Conservation (phyloP, 306 rosid species). For the Rubus idaeus region DNA sequence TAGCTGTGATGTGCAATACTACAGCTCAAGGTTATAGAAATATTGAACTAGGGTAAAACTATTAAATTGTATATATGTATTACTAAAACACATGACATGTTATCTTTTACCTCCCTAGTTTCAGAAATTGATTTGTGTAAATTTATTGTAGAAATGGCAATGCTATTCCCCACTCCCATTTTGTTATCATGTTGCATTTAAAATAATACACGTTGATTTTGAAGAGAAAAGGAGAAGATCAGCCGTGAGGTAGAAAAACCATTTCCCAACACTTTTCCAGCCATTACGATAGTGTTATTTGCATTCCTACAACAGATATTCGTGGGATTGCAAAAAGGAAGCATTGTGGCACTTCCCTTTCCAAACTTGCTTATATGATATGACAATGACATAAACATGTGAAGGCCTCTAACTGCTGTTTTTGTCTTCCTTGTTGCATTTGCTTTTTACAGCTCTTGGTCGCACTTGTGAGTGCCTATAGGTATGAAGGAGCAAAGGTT, state of each 20-base stretch:
- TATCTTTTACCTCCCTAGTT: background rate
- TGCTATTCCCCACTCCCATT: background rate
- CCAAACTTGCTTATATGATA: background rate
- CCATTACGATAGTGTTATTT: background rate
- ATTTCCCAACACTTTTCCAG: background rate
- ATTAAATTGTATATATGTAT: background rate
- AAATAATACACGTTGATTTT: background rate
- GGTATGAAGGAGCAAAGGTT: slow-evolving; percentile 83
- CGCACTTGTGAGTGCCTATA: slow-evolving; percentile 81
- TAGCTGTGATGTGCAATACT: background rate
- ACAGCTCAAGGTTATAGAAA: background rate
- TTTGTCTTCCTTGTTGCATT: background rate
- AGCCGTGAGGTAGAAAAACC: background rate
- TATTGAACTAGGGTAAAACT: background rate
- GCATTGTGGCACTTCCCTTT: background rate
- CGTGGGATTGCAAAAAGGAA: background rate
- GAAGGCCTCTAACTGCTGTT: background rate
- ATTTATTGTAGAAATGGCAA: background rate
- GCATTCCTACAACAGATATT: background rate
- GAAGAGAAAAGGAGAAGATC: background rate
- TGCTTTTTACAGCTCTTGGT: slow-evolving; percentile 64
- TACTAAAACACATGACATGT: background rate
- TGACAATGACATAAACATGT: background rate
- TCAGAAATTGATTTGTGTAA: background rate
- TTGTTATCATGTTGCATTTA: background rate